phyloP scores from a whole-genome alignment of 2,329 filamentous ascomycete species.

The Cladosporium sp. region DNA sequence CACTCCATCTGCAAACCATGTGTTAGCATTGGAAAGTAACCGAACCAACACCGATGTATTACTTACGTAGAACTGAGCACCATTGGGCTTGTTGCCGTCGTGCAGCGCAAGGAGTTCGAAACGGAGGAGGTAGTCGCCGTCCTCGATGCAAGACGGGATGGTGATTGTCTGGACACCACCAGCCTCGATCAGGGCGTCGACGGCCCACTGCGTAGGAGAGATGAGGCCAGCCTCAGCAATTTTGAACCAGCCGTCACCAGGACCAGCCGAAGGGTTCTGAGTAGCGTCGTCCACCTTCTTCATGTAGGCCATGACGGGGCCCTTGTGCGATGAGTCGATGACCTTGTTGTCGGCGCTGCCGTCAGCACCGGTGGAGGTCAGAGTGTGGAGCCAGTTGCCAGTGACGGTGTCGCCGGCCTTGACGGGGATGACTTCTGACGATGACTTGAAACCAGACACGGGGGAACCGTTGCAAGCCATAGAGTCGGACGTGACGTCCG shows the following conservation, averaged over 20 bases:
- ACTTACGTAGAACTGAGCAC: constrained; percentile 43
- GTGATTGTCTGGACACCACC: constrained; percentile 38
- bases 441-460: background rate
- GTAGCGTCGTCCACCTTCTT: constrained; percentile 47
- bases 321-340: constrained; percentile 6
- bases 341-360: constrained; percentile 2
- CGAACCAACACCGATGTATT: constrained; percentile 18
- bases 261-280: constrained; percentile 33
- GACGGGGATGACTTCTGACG: background rate
- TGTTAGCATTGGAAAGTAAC: background rate
- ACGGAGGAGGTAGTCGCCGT: constrained; percentile 57
- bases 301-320: constrained; percentile 7
- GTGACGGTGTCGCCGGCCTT: constrained; percentile 1
- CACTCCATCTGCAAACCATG: constrained; percentile 20
- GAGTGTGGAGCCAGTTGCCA: constrained; percentile 2
- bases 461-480: constrained; percentile 23
- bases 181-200: constrained; percentile 32
- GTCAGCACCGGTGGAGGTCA: background rate
- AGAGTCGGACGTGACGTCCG: constrained; percentile 42
- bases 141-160: constrained; percentile 53
- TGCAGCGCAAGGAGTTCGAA: constrained; percentile 57
- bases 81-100: constrained; percentile 49
- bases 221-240: constrained; percentile 52
- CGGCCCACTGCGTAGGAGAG: constrained; percentile 39
- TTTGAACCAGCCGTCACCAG: constrained; percentile 50